Evolutionary conservation across 2,329 filamentous ascomycete species (phyloP), one percentile per base, ranked within the genome.

Genomic region (Teratosphaeria nubilosa): DNA sequence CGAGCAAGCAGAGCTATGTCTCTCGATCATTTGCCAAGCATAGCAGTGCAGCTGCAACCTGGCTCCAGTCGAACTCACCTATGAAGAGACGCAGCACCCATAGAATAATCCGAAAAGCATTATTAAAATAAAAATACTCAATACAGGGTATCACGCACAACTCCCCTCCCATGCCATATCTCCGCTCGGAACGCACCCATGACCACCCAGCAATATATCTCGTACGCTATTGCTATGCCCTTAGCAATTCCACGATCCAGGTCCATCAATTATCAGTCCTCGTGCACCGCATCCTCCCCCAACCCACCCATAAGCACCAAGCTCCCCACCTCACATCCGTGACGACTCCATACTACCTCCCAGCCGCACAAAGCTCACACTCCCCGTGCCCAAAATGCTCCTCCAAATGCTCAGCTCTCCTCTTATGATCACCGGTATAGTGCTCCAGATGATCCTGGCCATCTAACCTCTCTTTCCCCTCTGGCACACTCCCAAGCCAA

Each of bases 361-460:
- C 1, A 3, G 27, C 41, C 41, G 41, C 64, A 58, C 65, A 66
- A 56, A 60, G 54, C 34, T 58, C 57, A 54, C 64, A 64, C 48
- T 31, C 14, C 13, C 31, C 27, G 20, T 34, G 24, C 41, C 41
- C 41, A 11, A 48, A 48, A 48, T 48, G 41, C 41, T 48, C 41
- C 41, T 48, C 41, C 41, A 48, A 22, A 22, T 48, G 32, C 32
- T 25, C 25, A 32, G 56, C 51, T 57, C 53, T 37, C 52, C 54
- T 65, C 57, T 62, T 63, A 59, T 69, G 68, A 59, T 70, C 67
- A 3, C 69, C 69, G 55, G 59, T 58, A 59, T 70, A 70, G 27
- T 63, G 60, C 48, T 74, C 73, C 51, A 77, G 51, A 70, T 78
- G 76, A 58, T 75, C 75, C 68, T 78, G 75, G 0, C 75, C 76